A percentile compares a stretch with the other conserved stretches of the same genome.
phyloP scores from a whole-genome alignment of 1,284 basidiomycete genomes.

The Cryptococcus wingfieldii region DNA sequence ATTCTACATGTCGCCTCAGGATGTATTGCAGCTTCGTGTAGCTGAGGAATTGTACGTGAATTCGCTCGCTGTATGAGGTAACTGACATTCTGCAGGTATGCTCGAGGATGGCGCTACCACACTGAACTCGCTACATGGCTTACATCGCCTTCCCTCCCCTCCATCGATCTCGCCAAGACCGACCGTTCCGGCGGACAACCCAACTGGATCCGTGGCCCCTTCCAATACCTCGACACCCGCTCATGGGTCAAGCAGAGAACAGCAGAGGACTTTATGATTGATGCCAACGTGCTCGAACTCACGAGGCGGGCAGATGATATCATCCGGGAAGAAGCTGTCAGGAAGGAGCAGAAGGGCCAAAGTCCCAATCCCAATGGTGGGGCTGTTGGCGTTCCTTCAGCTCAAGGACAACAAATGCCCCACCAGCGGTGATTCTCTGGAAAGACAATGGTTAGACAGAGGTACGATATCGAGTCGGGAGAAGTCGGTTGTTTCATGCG shows the following conservation, averaged over 20 bases:
- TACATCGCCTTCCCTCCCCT: conserved; percentile 52
- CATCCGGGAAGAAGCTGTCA: conserved; percentile 25
- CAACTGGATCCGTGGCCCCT: conserved; percentile 38
- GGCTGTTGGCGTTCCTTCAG: not conserved
- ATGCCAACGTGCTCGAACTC: conserved; percentile 33
- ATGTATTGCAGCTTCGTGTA: conserved; percentile 82
- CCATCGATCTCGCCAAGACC: conserved; percentile 25
- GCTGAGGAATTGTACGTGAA: conserved; percentile 84
- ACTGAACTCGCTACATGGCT: conserved; percentile 94
- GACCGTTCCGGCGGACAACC: conserved; percentile 16
- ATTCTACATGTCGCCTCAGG: conserved; percentile 93
- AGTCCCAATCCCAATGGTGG: conserved; percentile 10
- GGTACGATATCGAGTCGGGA: not conserved
- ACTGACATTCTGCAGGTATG: conserved; percentile 59
- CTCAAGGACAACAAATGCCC: conserved; percentile 1
- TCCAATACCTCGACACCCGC: conserved; percentile 45
- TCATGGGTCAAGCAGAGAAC: conserved; percentile 39
- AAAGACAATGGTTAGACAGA: not conserved
- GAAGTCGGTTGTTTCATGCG: not conserved
- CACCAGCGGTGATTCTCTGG: conserved; percentile 3
- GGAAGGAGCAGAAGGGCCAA: conserved; percentile 30
- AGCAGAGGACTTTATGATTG: conserved; percentile 40
- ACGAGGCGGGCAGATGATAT: conserved; percentile 31
- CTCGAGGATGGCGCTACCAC: conserved; percentile 97
- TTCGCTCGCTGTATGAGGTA: not conserved